A percentile compares a stretch with the other conserved stretches of the same genome.
These are phyloP conservation scores for Solanum appendiculatum DNA, from an alignment of 257 asterid species.

Conservation along the genomic window DNA sequence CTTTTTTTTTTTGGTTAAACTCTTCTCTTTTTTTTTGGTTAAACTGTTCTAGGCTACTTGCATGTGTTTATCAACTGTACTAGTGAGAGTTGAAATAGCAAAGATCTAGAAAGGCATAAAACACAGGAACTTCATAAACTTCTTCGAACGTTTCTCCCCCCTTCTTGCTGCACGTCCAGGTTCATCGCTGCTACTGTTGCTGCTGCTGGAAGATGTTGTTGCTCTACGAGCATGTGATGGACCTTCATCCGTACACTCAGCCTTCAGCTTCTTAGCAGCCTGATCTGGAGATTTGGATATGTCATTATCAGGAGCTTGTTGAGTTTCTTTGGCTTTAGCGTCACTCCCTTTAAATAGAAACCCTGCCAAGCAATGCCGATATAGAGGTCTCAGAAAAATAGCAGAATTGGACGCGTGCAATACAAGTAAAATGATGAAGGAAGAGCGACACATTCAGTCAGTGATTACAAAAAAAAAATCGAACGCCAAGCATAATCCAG, in stretches of 20 bases:
- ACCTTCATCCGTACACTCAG: slow-evolving; percentile 22
- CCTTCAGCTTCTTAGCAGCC: slow-evolving; percentile 17
- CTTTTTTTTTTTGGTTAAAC: neutral
- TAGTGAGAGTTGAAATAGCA: neutral
- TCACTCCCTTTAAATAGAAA: slow-evolving; percentile 5
- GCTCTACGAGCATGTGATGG: slow-evolving; percentile 4
- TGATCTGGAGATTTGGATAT: slow-evolving; percentile 1
- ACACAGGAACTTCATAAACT: slow-evolving; percentile 39
- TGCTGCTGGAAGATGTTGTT: slow-evolving; percentile 8
- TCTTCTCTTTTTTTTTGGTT: neutral
- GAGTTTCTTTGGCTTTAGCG: neutral
- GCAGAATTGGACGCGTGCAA: neutral
- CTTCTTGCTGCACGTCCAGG: neutral
- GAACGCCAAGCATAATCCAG: too few species aligned
- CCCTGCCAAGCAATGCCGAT: neutral
- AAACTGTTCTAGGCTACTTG: neutral
- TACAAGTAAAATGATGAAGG: neutral
- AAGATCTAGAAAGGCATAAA: slow-evolving; percentile 30
- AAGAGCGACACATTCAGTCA: too few species aligned
- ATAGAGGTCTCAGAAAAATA: neutral
- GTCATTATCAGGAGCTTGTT: neutral
- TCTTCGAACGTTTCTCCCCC: slow-evolving; percentile 31
- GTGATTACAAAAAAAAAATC: too few species aligned
- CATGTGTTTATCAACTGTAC: neutral
- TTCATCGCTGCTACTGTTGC: neutral